Conservation (phyloP, 441 rosid genomes). For the Kokia cookei region DNA sequence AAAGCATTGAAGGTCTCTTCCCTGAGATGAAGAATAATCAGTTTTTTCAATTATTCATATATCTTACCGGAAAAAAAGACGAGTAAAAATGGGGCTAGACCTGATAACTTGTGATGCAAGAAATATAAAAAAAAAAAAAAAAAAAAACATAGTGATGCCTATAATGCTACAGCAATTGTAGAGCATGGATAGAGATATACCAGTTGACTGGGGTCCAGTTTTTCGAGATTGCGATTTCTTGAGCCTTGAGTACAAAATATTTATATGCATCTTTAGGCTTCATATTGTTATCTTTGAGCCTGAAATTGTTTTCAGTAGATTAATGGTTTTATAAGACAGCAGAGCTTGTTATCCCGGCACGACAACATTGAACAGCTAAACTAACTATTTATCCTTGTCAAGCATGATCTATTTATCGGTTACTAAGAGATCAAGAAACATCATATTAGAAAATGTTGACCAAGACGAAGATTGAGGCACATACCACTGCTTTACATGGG, state of each 20-base stretch:
- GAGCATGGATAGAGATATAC: constrained; percentile 26
- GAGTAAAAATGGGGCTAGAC: not conserved
- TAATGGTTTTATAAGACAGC: not conserved
- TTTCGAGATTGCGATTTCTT: constrained; percentile 79
- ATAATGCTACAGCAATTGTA: not conserved
- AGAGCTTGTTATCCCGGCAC: not conserved
- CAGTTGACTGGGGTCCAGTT: constrained; percentile 94
- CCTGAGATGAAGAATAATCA: constrained; percentile 40
- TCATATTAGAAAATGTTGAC: constrained; percentile 1
- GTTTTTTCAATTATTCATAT: constrained; percentile 1
- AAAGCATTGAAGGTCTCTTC: constrained; percentile 89
- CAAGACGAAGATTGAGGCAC: constrained; percentile 10
- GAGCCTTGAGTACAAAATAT: constrained; percentile 86
- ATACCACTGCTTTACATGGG: constrained; percentile 73
- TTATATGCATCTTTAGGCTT: constrained; percentile 69
- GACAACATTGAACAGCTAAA: not conserved
- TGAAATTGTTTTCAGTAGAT: constrained; percentile 28
- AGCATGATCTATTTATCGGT: not conserved
- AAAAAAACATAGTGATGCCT: not conserved
- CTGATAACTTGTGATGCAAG: not conserved
- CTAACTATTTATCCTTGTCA: not conserved
- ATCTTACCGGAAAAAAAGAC: not conserved
- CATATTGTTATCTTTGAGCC: constrained; percentile 71
- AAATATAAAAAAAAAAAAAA: not conserved
- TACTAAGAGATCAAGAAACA: not conserved